These are phyloP conservation scores for Fusarium sp. DNA, from an alignment of 2,329 filamentous ascomycete species.

Conservation along the genomic window DNA sequence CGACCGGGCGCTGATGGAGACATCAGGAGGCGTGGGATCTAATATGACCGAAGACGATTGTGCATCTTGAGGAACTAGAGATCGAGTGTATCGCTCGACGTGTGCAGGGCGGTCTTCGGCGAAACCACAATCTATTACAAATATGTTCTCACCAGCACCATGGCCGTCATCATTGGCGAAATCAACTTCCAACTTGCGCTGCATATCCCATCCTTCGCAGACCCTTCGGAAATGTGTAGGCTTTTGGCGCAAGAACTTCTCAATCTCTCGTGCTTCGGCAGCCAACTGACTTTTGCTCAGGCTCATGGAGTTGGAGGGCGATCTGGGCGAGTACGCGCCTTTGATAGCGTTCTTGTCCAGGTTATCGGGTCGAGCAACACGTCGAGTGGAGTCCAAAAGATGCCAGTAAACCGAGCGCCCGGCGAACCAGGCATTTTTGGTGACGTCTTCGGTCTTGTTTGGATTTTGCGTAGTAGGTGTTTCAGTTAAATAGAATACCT, in stretches of 20 bases:
- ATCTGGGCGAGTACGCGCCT: slow-evolving; percentile 84
- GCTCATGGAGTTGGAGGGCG: slow-evolving; percentile 79
- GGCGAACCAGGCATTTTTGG: slow-evolving; percentile 81
- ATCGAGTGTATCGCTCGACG: slow-evolving; percentile 60
- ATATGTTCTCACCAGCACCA: slow-evolving; percentile 79
- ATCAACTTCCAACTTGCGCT: slow-evolving; percentile 84
- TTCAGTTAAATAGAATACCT: slow-evolving; percentile 86
- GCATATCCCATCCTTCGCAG: slow-evolving; percentile 94
- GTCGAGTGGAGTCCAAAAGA: slow-evolving; percentile 81
- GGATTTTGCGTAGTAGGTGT: slow-evolving; percentile 69
- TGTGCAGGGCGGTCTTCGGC: slow-evolving; percentile 65
- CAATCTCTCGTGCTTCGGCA: slow-evolving; percentile 85
- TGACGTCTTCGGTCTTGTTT: slow-evolving; percentile 65
- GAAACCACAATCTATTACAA: slow-evolving; percentile 80
- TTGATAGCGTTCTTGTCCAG: slow-evolving; percentile 75
- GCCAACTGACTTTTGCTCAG: slow-evolving; percentile 76
- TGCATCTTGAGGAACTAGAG: slow-evolving; percentile 36
- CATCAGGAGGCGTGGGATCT: slow-evolving; percentile 10
- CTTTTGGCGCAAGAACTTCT: slow-evolving; percentile 77
- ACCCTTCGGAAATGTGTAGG: slow-evolving; percentile 82
- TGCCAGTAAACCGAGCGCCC: slow-evolving; percentile 86
- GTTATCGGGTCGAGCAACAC: slow-evolving; percentile 77
- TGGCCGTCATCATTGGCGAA: slow-evolving; percentile 85
- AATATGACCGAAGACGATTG: slow-evolving; percentile 18
- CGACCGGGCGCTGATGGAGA: slow-evolving; percentile 9